A percentile compares a stretch with the other conserved stretches of the same genome.
phyloP scores from a whole-genome alignment of 2,329 filamentous ascomycete genomes.

The Ceratocystis alfenasii region DNA sequence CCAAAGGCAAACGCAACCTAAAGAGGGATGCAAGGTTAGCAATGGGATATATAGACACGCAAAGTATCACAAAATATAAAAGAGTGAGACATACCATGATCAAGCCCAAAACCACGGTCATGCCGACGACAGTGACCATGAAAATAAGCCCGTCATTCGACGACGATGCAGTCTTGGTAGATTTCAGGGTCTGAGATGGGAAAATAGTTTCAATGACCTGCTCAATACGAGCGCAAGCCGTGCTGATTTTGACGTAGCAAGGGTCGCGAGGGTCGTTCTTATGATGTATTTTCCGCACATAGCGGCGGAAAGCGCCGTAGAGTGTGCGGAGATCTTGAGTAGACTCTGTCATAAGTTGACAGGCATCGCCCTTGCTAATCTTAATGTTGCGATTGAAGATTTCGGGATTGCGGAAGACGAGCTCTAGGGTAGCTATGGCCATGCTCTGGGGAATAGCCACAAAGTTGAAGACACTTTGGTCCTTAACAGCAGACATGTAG shows the following conservation, averaged over 20 bases:
- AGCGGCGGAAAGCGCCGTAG: slow-evolving; percentile 69
- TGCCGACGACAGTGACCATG: slow-evolving; percentile 50
- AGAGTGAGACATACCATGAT: slow-evolving; percentile 56
- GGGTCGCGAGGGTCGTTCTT: slow-evolving; percentile 93
- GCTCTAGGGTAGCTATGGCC: slow-evolving; percentile 89
- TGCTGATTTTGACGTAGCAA: slow-evolving; percentile 82
- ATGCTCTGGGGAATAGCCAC: slow-evolving; percentile 92
- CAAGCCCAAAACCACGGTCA: slow-evolving; percentile 58
- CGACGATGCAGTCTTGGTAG: slow-evolving; percentile 27
- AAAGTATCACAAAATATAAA: neutral
- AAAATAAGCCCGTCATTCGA: slow-evolving; percentile 55
- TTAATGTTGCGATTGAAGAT: slow-evolving; percentile 86
- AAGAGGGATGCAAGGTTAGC: slow-evolving; percentile 9
- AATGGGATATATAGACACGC: neutral
- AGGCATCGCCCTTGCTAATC: slow-evolving; percentile 91
- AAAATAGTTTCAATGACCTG: slow-evolving; percentile 92
- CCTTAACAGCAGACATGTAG: slow-evolving; percentile 87
- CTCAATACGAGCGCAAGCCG: slow-evolving; percentile 77
- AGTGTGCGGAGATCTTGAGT: slow-evolving; percentile 78
- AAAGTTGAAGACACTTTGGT: slow-evolving; percentile 99
- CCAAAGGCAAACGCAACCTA: slow-evolving; percentile 21
- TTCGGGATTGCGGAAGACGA: slow-evolving; percentile 80
- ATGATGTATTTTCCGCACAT: slow-evolving; percentile 69
- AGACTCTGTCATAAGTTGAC: slow-evolving; percentile 79
- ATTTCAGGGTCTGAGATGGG: slow-evolving; percentile 65